These are phyloP conservation scores for Trichosanthes truncata DNA, from an alignment of 306 rosid genomes.

Conservation along the genomic window DNA sequence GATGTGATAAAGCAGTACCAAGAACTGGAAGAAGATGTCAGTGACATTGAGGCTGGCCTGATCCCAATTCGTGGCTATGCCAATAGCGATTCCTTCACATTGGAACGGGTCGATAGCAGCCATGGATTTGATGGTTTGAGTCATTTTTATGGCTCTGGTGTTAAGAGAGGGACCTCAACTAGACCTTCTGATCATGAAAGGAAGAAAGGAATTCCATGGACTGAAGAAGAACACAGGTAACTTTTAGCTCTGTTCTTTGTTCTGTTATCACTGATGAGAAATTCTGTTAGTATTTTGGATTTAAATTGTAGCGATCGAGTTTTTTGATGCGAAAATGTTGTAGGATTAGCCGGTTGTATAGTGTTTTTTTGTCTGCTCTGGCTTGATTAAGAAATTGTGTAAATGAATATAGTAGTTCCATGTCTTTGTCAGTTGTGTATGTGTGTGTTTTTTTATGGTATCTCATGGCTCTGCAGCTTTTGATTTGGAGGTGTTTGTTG, in stretches of 20 bases:
- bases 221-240: slow-evolving; percentile 91
- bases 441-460: background rate
- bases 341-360: background rate
- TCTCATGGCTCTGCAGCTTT: background rate
- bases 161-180: slow-evolving; percentile 42
- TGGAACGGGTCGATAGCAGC: slow-evolving; percentile 44
- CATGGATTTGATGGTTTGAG: slow-evolving; percentile 54
- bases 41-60: slow-evolving; percentile 82
- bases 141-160: slow-evolving; percentile 46
- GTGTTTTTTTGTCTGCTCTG: background rate
- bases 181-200: slow-evolving; percentile 72
- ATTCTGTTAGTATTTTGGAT: background rate
- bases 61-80: slow-evolving; percentile 59
- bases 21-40: slow-evolving; percentile 74
- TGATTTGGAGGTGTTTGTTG: slow-evolving; percentile 5
- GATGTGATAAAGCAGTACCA: slow-evolving; percentile 80
- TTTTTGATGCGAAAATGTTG: background rate
- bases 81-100: slow-evolving; percentile 42
- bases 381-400: background rate
- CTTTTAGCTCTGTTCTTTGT: background rate
- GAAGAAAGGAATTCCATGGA: slow-evolving; percentile 92
- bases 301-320: background rate
- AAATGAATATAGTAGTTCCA: background rate
- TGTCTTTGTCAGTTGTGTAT: background rate
- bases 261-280: background rate